These are phyloP conservation scores for Sclerotinia glacialis DNA, from an alignment of 2,329 filamentous ascomycete species.

Conservation along the genomic window DNA sequence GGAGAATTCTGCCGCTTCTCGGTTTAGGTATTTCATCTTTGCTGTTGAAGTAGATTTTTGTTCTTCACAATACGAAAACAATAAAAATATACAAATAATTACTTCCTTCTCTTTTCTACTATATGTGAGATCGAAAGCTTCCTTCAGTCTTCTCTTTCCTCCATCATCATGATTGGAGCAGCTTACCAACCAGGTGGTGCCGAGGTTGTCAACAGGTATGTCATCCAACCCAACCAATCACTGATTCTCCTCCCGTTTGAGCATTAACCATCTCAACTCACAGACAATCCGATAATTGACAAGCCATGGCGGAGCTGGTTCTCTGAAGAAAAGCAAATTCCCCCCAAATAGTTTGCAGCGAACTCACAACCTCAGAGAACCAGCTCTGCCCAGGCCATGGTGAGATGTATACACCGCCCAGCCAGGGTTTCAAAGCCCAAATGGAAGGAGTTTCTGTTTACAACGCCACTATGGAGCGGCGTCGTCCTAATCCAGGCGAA, in stretches of 20 bases:
- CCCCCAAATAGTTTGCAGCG: neutral
- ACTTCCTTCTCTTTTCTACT: neutral
- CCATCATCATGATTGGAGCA: neutral
- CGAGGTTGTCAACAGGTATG: neutral
- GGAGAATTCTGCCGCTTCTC: neutral
- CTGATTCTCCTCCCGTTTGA: too few relatives aligned
- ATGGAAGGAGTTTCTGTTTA: conserved; percentile 20
- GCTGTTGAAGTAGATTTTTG: neutral
- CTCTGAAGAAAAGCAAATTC: neutral
- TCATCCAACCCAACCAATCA: neutral
- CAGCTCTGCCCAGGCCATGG: neutral
- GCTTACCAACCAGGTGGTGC: neutral
- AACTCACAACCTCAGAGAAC: neutral
- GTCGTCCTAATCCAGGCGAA: conserved; percentile 23
- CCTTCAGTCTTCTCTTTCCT: neutral
- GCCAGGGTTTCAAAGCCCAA: neutral
- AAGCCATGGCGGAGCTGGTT: neutral
- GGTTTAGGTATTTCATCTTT: neutral
- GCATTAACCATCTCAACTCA: neutral
- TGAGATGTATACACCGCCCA: neutral
- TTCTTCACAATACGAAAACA: too few relatives aligned
- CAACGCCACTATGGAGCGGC: conserved; percentile 28
- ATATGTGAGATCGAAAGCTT: neutral
- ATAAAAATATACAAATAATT: too few relatives aligned
- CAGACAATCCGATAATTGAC: neutral